Conservation (phyloP, 1,284 basidiomycete genomes). For the Malassezia brasiliensis region DNA sequence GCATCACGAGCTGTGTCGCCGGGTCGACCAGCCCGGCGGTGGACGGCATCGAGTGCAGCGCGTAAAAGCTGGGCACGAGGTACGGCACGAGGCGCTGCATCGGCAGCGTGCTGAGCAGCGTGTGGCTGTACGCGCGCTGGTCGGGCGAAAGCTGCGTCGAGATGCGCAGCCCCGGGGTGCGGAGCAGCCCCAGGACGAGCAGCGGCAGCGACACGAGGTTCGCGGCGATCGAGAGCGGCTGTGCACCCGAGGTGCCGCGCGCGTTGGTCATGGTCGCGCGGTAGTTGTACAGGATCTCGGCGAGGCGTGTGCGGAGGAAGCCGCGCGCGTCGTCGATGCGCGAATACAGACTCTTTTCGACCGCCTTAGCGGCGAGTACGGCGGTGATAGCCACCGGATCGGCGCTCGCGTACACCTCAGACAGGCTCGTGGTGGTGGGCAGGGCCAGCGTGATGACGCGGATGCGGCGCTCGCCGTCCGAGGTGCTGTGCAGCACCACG, state of each 20-base stretch:
- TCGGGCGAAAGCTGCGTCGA: constrained; percentile 93
- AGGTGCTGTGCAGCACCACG: constrained; percentile 89
- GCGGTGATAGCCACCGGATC: constrained; percentile 88
- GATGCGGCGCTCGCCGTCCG: constrained; percentile 90
- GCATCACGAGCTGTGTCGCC: constrained; percentile 52
- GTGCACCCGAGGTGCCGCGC: constrained; percentile 65
- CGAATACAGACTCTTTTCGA: constrained; percentile 74
- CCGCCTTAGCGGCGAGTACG: constrained; percentile 87
- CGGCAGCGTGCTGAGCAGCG: constrained; percentile 79
- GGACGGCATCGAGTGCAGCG: constrained; percentile 88
- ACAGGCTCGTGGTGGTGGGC: constrained; percentile 83
- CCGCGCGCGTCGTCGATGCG: constrained; percentile 90
- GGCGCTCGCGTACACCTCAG: constrained; percentile 86
- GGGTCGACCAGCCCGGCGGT: constrained; percentile 56
- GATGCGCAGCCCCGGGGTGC: constrained; percentile 90
- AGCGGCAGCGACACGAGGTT: constrained; percentile 91
- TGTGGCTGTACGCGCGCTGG: constrained; percentile 87
- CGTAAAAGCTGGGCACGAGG: constrained; percentile 88
- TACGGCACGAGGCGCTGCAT: constrained; percentile 84
- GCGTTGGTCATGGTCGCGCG: constrained; percentile 93
- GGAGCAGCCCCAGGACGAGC: constrained; percentile 75
- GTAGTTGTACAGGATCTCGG: constrained; percentile 82
- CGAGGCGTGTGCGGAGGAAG: constrained; percentile 76
- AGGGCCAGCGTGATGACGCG: constrained; percentile 86
- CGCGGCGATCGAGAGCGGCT: constrained; percentile 77